Percentiles rank a stretch among this genome's conserved stretches.
phyloP scores from a whole-genome alignment of 345 rosid species.

The Noccaea bulbosa region DNA sequence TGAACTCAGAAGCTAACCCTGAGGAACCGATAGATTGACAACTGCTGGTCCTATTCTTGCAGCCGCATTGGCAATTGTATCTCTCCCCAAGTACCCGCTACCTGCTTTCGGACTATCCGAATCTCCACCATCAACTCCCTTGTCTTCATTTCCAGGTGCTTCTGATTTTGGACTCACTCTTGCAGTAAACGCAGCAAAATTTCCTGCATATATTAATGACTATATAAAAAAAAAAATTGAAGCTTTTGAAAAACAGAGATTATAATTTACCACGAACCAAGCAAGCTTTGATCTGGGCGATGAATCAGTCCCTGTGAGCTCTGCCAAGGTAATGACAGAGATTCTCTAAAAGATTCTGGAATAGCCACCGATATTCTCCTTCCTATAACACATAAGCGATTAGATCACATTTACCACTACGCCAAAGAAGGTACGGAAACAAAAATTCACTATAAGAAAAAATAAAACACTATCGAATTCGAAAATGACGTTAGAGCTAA shows the following conservation, averaged over 20 bases:
- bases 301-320: slow-evolving; percentile 9
- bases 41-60: slow-evolving; percentile 84
- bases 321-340: slow-evolving; percentile 43
- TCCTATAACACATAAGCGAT: slow-evolving; percentile 43
- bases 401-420: neutral
- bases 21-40: slow-evolving; percentile 79
- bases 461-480: too few species aligned
- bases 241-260: neutral
- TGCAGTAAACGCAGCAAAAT: slow-evolving; percentile 43
- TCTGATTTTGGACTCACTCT: slow-evolving; percentile 53
- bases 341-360: slow-evolving; percentile 43
- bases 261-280: slow-evolving; percentile 49
- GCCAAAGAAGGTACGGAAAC: neutral
- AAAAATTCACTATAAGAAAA: neutral
- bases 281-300: slow-evolving; percentile 36
- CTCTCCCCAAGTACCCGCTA: slow-evolving; percentile 67
- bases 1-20: slow-evolving; percentile 56
- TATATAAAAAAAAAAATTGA: neutral
- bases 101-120: slow-evolving; percentile 52
- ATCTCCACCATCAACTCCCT: slow-evolving; percentile 40
- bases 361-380: slow-evolving; percentile 48
- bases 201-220: slow-evolving; percentile 46
- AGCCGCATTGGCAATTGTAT: slow-evolving; percentile 84
- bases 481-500: slow-evolving; percentile 30
- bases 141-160: slow-evolving; percentile 34